Evolutionary conservation across 768 basidiomycete genomes (phyloP).

Genomic region (Cyclocybe aegerita): DNA sequence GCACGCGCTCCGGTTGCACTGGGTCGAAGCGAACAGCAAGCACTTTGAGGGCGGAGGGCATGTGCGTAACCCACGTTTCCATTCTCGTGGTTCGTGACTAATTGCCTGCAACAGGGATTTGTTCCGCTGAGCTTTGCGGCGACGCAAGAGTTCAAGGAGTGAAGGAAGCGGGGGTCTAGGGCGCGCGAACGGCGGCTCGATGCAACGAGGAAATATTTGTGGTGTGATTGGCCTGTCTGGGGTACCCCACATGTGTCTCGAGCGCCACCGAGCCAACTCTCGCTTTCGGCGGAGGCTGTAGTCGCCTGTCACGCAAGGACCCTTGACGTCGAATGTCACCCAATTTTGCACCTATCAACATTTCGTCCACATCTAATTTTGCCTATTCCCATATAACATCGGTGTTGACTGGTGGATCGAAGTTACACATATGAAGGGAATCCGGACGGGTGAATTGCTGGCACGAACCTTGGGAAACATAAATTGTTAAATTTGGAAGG

Average conservation of each 20-base stretch:
- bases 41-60: constrained; percentile 90
- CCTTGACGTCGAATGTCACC: too few relatives aligned
- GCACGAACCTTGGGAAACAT: too few relatives aligned
- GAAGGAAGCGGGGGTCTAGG: constrained; percentile 22
- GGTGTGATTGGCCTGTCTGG: constrained; percentile 5
- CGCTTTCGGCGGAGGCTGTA: not conserved
- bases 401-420: too few relatives aligned
- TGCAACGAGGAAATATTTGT: too few relatives aligned
- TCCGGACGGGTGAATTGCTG: too few relatives aligned
- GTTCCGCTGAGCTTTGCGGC: constrained; percentile 47
- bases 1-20: constrained; percentile 94
- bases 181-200: not conserved
- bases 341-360: too few relatives aligned
- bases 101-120: constrained; percentile 38
- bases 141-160: constrained; percentile 22
- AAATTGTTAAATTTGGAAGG: too few relatives aligned
- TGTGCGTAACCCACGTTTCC: constrained; percentile 50
- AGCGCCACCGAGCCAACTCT: constrained; percentile 11
- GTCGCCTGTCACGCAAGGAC: constrained; percentile 1
- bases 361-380: too few relatives aligned
- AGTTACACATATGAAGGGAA: too few relatives aligned
- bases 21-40: constrained; percentile 98
- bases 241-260: constrained; percentile 19
- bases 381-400: too few relatives aligned
- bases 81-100: constrained; percentile 21